Conservation (phyloP, 129 eudicot genomes). For the Arctium lappa region DNA sequence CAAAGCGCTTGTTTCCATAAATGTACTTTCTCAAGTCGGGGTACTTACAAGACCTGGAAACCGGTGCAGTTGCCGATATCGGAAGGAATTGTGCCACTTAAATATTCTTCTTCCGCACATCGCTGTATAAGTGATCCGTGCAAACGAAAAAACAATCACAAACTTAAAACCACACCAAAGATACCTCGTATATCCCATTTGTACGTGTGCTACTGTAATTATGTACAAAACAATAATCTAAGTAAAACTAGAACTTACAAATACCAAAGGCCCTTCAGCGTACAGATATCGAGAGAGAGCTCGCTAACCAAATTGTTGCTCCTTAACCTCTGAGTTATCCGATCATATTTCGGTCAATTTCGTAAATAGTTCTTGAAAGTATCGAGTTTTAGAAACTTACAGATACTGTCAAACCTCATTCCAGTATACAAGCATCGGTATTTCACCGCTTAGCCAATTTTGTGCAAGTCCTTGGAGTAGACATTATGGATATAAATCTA, state of each 20-base stretch:
- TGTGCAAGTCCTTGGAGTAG: constrained; percentile 3
- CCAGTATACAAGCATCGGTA: constrained; percentile 95
- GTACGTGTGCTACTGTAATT: background rate
- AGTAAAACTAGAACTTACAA: too few species aligned
- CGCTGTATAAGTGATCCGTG: constrained; percentile 40
- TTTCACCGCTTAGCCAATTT: constrained; percentile 66
- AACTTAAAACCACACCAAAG: background rate
- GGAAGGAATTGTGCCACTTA: too few species aligned
- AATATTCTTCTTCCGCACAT: constrained; percentile 66
- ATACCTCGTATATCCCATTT: constrained; percentile 2
- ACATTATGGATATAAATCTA: constrained; percentile 25
- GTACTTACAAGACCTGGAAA: too few species aligned
- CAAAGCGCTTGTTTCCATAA: background rate
- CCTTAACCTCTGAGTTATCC: constrained; percentile 58
- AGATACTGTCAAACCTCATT: constrained; percentile 92
- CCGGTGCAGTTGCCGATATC: too few species aligned
- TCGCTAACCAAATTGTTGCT: constrained; percentile 30
- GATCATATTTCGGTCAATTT: background rate
- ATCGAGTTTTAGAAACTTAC: constrained; percentile 43
- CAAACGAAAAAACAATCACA: background rate
- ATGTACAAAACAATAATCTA: too few species aligned
- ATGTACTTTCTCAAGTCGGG: too few species aligned
- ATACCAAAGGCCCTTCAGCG: too few species aligned
- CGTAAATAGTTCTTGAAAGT: background rate
- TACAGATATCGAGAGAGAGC: too few species aligned